phyloP scores from a whole-genome alignment of 2,329 filamentous ascomycete species.

The Beauveria medogensis region DNA sequence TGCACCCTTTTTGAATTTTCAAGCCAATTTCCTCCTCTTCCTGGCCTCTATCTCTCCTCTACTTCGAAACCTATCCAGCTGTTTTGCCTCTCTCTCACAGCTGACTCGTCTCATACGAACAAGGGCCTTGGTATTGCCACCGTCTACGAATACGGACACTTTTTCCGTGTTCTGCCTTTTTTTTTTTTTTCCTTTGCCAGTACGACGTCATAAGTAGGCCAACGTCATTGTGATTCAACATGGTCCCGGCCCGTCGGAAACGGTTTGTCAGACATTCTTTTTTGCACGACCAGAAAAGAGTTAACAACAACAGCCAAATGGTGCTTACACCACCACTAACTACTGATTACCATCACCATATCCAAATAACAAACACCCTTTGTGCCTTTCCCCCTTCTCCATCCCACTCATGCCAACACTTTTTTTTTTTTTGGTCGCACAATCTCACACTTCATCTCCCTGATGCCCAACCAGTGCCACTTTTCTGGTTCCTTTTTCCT shows the following conservation, averaged over 20 bases:
- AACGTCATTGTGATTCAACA: not conserved
- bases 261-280: too few species aligned
- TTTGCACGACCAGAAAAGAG: too few species aligned
- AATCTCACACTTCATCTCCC: conserved; percentile 2
- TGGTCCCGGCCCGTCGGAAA: not conserved
- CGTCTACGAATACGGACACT: too few species aligned
- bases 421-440: not conserved
- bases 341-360: not conserved
- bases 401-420: not conserved
- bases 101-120: not conserved
- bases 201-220: not conserved
- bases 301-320: too few species aligned
- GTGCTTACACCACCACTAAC: too few species aligned
- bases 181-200: not conserved
- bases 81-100: not conserved
- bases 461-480: conserved; percentile 7
- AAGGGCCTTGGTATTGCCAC: not conserved
- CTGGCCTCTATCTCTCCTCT: not conserved
- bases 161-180: not conserved
- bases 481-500: not conserved
- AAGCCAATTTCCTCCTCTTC: too few species aligned
- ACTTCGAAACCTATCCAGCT: not conserved
- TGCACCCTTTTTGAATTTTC: too few species aligned
- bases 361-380: not conserved
- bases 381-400: not conserved